Evolutionary conservation across 176 grass and related monocot genomes (phyloP).

Genomic region (Oryza nivara): DNA sequence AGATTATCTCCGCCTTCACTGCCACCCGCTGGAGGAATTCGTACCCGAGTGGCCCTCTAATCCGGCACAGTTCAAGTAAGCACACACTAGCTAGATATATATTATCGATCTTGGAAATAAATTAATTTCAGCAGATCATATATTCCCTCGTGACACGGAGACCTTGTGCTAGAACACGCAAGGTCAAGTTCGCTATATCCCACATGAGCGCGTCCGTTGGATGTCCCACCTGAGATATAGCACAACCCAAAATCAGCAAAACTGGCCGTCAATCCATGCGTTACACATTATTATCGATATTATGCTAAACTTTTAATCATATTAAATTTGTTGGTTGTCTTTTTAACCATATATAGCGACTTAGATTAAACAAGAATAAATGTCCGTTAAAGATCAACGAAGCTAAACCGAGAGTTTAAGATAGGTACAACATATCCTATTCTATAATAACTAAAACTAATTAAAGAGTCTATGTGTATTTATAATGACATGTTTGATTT

Average conservation of each 20-base stretch:
- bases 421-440: no score
- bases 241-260: background rate
- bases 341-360: no score
- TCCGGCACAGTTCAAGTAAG: slow-evolving; percentile 83
- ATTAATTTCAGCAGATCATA: background rate
- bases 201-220: background rate
- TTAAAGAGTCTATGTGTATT: background rate
- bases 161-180: background rate
- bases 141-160: background rate
- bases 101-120: background rate
- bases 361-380: background rate
- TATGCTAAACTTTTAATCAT: no score
- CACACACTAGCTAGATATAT: background rate
- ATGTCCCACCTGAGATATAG: background rate
- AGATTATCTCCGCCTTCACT: slow-evolving; percentile 78
- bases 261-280: no score
- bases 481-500: background rate
- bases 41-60: slow-evolving; percentile 72
- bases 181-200: background rate
- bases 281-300: no score
- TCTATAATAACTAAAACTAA: background rate
- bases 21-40: slow-evolving; percentile 68
- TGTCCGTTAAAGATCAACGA: background rate
- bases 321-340: no score
- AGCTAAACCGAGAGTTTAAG: background rate